Base-by-base conservation (phyloP, 108 stramenopile species). In the Schizochytrium sp. region DNA sequence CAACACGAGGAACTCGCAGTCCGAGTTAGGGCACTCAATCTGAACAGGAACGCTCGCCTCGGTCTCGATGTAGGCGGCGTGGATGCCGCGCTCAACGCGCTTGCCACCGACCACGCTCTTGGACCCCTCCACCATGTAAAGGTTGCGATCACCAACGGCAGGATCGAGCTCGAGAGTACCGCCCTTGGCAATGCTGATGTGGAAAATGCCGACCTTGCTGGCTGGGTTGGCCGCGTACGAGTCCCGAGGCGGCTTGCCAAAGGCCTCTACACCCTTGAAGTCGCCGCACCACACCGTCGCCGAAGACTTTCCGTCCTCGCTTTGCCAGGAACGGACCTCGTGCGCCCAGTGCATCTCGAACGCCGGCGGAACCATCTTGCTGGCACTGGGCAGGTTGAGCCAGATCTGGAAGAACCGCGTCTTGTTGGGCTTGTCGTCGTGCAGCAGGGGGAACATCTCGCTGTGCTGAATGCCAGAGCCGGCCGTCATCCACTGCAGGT, bases 401-500 rank as follows among this genome's bases (percentile, higher is more conserved):
- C 97, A 98, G 72, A 90, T 29, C 60, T 93, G 92, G 87, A 93
- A 92, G 44, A 91, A 29, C 34, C 88, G 18, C 14, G 53, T 4
- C 23, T 23, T 58, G 21, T 96, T 96, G n/a, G 95, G 96, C 16
- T 58, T 90, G 48, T 91, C 87, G 3, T 91, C 91, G 71, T 96
- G 95, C 51, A 94, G 90, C 5, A 92, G 87, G 51, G 94, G 93
- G 55, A 96, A 95, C 89, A 94, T 96, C 89, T 98, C 97, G 87
- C 95, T 89, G 89, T 98, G 97, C 28, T 97, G 92, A n/a, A 98
- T 96, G 2, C 97, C 97, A 10, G 94, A 89, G 21, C 96, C 97
- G 2, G 97, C 97, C 4, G 97, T 98, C 96, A 98, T 97, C 97
- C 97, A 98, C 92, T 98, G 97, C 3, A 97, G 93, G 83, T 97